Conservation (phyloP, 495 filamentous ascomycete species). For the Lichina pygmaea region DNA sequence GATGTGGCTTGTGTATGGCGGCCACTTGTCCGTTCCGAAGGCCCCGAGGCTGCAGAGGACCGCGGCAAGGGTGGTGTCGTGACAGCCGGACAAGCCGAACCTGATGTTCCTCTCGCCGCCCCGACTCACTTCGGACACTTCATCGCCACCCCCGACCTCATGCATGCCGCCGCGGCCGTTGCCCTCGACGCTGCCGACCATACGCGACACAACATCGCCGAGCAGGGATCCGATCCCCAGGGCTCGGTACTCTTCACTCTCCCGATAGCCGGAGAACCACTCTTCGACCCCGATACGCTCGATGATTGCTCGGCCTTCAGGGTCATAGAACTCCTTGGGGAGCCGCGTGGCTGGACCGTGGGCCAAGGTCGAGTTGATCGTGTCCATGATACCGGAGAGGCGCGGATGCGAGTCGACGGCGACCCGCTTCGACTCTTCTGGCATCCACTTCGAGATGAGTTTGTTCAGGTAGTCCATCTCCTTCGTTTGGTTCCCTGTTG, state of each 20-base stretch:
- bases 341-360: conserved; percentile 58
- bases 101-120: conserved; percentile 29
- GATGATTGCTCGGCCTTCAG: conserved; percentile 36
- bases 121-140: conserved; percentile 10
- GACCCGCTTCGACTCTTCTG: conserved; percentile 31
- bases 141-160: conserved; percentile 19
- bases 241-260: conserved; percentile 59
- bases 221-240: conserved; percentile 66
- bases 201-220: conserved; percentile 62
- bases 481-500: conserved; percentile 40
- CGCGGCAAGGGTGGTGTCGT: conserved; percentile 78
- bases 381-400: conserved; percentile 79
- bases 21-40: conserved; percentile 51
- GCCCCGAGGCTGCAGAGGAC: conserved; percentile 55
- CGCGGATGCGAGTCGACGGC: conserved; percentile 65
- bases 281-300: conserved; percentile 68
- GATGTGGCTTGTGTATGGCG: conserved; percentile 73
- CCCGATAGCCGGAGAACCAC: conserved; percentile 73
- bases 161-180: conserved; percentile 27
- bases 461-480: conserved; percentile 70
- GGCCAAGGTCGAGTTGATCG: conserved; percentile 64
- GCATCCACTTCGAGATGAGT: conserved; percentile 63
- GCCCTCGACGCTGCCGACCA: conserved; percentile 44
- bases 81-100: conserved; percentile 60
- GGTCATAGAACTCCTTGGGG: conserved; percentile 70